Percentiles rank a stretch among this genome's conserved stretches.
Conservation (phyloP, 257 asterid species). For the Ophiorrhiza pumila region DNA sequence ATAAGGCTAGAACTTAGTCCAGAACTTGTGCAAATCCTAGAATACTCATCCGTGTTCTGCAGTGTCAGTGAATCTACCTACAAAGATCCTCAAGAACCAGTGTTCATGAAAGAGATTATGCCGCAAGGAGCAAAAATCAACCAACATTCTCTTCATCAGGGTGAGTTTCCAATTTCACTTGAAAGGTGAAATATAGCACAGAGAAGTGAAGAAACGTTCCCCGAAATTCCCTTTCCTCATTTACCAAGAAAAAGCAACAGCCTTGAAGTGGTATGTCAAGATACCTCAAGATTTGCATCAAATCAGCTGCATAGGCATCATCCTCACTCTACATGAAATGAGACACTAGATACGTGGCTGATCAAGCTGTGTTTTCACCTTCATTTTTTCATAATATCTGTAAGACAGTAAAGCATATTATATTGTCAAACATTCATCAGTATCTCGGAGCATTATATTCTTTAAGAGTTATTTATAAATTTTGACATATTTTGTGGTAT, state of each 20-base stretch:
- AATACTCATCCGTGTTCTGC: background rate
- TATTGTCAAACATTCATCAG: background rate
- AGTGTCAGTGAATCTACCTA: slow-evolving; percentile 4
- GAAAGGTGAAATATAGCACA: slow-evolving; percentile 8
- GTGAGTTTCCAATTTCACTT: background rate
- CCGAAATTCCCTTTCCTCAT: slow-evolving; percentile 5
- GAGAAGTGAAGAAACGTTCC: background rate
- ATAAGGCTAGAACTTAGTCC: slow-evolving; percentile 1
- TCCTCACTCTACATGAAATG: slow-evolving; percentile 5
- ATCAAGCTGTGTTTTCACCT: background rate
- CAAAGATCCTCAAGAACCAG: slow-evolving; percentile 5
- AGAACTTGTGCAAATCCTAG: background rate
- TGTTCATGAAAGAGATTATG: slow-evolving; percentile 3
- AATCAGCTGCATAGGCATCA: background rate
- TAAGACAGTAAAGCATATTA: slow-evolving; percentile 4
- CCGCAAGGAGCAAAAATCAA: background rate
- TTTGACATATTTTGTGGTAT: background rate
- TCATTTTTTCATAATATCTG: slow-evolving; percentile 16
- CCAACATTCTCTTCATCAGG: slow-evolving; percentile 5
- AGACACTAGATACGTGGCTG: background rate
- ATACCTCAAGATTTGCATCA: slow-evolving; percentile 3
- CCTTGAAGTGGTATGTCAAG: slow-evolving; percentile 4
- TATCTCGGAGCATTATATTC: background rate
- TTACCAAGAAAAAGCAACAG: background rate
- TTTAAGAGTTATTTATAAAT: background rate